A percentile compares a stretch with the other conserved stretches of the same genome.
phyloP scores from a whole-genome alignment of 116 monocot species.

The Zostera marina region DNA sequence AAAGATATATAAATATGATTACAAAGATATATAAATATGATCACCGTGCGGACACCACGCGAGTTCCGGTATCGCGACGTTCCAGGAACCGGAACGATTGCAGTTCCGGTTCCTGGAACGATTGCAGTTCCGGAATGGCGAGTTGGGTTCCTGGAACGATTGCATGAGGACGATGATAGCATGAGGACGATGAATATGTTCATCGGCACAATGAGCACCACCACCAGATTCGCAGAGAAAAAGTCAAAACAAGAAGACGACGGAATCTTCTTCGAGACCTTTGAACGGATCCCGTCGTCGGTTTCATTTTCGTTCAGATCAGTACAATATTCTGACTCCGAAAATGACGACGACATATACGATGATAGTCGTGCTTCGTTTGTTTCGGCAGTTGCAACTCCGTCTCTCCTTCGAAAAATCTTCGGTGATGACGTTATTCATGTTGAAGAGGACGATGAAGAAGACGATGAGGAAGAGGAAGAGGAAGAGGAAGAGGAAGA shows the following conservation, averaged over 20 bases:
- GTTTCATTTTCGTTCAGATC: conserved; percentile 46
- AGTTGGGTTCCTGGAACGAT: too few relatives aligned
- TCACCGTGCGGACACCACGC: too few relatives aligned
- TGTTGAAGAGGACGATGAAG: conserved; percentile 1
- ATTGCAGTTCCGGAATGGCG: too few relatives aligned
- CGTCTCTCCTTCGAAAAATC: conserved; percentile 13
- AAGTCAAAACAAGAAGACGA: conserved; percentile 15
- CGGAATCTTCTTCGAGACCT: conserved; percentile 62
- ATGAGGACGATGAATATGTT: not conserved
- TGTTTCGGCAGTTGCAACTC: conserved; percentile 57
- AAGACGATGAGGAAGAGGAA: too few relatives aligned
- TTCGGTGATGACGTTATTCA: not conserved
- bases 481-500: conserved; percentile 8
- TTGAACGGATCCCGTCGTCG: conserved; percentile 63
- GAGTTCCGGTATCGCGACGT: too few relatives aligned
- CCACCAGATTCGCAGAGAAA: not conserved
- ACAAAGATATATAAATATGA: too few relatives aligned
- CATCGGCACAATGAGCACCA: not conserved
- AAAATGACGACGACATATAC: too few relatives aligned
- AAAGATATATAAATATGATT: too few relatives aligned
- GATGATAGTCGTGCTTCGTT: conserved; percentile 71
- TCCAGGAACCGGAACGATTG: too few relatives aligned
- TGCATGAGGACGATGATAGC: too few relatives aligned
- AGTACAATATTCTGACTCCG: too few relatives aligned
- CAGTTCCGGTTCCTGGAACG: too few relatives aligned